Conservation (phyloP, 805 yeast genomes). For the Schizosaccharomyces cryophilus region DNA sequence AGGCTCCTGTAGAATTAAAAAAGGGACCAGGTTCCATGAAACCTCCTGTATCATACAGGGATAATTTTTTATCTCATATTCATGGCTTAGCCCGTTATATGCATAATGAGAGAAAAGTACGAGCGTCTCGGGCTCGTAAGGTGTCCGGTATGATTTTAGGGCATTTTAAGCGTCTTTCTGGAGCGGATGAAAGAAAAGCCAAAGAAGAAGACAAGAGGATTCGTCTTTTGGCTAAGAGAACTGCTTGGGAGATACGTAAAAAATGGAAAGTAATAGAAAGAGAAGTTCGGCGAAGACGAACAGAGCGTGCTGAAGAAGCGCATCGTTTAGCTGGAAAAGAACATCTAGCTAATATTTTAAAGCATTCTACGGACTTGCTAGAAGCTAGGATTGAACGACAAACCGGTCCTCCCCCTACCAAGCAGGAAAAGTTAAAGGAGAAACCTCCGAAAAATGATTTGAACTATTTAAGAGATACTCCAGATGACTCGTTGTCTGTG, state of each 20-base stretch:
- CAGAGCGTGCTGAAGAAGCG: slow-evolving; percentile 38
- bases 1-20: slow-evolving; percentile 18
- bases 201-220: slow-evolving; percentile 53
- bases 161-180: slow-evolving; percentile 64
- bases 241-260: slow-evolving; percentile 63
- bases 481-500: slow-evolving; percentile 27
- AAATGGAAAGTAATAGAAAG: slow-evolving; percentile 80
- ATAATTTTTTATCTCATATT: slow-evolving; percentile 57
- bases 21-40: slow-evolving; percentile 23
- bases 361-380: slow-evolving; percentile 68
- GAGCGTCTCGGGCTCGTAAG: slow-evolving; percentile 41
- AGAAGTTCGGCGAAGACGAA: slow-evolving; percentile 38
- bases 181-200: slow-evolving; percentile 63
- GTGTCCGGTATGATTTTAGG: slow-evolving; percentile 63
- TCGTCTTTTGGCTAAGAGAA: slow-evolving; percentile 47
- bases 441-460: slow-evolving; percentile 10
- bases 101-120: slow-evolving; percentile 36
- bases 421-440: background rate
- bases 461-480: slow-evolving; percentile 7
- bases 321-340: slow-evolving; percentile 63
- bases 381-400: slow-evolving; percentile 46
- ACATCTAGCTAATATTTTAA: slow-evolving; percentile 65
- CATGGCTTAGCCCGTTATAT: slow-evolving; percentile 43
- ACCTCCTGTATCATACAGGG: slow-evolving; percentile 22
- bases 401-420: background rate